A percentile compares a stretch with the other conserved stretches of the same genome.
These are phyloP conservation scores for Exidia glandulosa DNA, from an alignment of 768 basidiomycete genomes.

Conservation along the genomic window DNA sequence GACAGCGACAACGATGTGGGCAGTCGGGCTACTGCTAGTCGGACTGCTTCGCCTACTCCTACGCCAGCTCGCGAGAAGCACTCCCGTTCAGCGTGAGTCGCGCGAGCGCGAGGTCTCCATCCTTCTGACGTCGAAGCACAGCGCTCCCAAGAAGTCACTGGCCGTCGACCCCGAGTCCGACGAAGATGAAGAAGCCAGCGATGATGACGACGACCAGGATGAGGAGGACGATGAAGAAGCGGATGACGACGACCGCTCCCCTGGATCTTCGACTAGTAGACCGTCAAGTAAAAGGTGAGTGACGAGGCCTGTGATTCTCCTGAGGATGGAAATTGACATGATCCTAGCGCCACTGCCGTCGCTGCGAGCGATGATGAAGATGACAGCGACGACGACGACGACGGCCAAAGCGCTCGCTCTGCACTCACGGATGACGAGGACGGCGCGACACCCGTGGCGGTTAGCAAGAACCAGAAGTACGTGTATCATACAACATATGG, in stretches of 20 bases:
- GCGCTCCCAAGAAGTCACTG: conserved; percentile 10
- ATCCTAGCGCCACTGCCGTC: not conserved
- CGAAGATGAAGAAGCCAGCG: conserved; percentile 23
- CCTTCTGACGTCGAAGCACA: conserved; percentile 6
- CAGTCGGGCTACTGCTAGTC: conserved; percentile 24
- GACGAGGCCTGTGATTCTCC: too few species aligned
- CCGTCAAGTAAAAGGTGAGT: too few species aligned
- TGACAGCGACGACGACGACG: not conserved
- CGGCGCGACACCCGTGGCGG: not conserved
- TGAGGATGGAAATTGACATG: too few species aligned
- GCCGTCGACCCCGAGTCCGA: conserved; percentile 16
- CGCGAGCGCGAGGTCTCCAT: conserved; percentile 11
- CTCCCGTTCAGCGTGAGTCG: not conserved
- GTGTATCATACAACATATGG: too few species aligned
- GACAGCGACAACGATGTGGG: conserved; percentile 23
- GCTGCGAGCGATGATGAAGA: not conserved
- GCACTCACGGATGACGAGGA: not conserved
- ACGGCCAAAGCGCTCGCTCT: not conserved
- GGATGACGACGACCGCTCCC: not conserved
- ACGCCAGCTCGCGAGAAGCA: conserved; percentile 21
- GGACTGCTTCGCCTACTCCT: not conserved
- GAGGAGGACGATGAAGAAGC: conserved; percentile 30
- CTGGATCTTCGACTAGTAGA: too few species aligned
- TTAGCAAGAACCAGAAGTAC: not conserved
- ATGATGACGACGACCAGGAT: conserved; percentile 18